Conservation (phyloP, 1,139 yeast species). For the Geotrichum bryndzae region DNA sequence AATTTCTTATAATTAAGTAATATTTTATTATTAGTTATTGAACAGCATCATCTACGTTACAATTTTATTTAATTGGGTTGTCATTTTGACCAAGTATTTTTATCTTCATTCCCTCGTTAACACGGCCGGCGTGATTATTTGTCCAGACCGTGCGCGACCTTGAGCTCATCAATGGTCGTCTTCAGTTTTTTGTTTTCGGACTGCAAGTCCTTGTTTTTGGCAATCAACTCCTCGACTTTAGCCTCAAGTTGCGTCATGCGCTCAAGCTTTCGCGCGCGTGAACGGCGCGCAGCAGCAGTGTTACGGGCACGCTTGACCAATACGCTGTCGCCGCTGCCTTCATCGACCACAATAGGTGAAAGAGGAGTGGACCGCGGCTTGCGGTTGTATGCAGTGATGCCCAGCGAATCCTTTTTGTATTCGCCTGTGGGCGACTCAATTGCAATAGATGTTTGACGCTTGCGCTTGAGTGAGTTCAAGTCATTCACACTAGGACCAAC, state of each 20-base stretch:
- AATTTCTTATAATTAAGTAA: background rate
- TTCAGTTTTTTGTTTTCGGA: conserved; percentile 43
- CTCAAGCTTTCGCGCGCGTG: conserved; percentile 88
- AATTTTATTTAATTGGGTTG: background rate
- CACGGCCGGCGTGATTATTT: background rate
- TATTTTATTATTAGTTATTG: background rate
- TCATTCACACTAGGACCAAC: background rate
- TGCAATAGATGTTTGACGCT: conserved; percentile 1
- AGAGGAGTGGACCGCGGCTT: conserved; percentile 42
- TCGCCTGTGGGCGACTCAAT: conserved; percentile 4
- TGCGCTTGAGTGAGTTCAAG: conserved; percentile 7
- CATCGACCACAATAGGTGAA: conserved; percentile 57
- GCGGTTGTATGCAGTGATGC: conserved; percentile 37
- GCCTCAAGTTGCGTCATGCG: conserved; percentile 79
- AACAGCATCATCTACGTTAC: background rate
- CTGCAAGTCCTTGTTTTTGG: conserved; percentile 51
- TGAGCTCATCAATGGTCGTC: conserved; percentile 10
- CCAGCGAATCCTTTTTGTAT: conserved; percentile 36
- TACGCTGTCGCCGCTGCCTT: conserved; percentile 53
- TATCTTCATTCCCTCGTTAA: background rate
- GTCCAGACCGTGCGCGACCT: conserved; percentile 6
- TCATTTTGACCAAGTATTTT: background rate
- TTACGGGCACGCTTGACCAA: conserved; percentile 84
- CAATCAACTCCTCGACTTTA: conserved; percentile 58
- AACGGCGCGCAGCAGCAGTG: conserved; percentile 95